Evolutionary conservation across 345 rosid genomes (phyloP).

Genomic region (Euclidium syriacum): DNA sequence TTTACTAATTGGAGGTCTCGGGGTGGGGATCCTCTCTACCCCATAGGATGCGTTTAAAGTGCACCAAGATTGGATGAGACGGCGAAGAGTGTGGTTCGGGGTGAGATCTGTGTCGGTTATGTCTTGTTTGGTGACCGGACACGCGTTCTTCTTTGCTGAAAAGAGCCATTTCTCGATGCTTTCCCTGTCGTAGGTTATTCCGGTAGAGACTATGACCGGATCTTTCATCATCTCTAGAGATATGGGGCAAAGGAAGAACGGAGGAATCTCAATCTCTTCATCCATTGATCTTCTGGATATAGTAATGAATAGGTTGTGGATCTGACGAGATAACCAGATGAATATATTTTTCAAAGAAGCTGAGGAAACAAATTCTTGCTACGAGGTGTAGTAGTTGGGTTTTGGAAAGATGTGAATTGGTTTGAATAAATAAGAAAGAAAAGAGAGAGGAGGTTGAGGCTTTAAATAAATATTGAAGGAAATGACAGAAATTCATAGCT

Average conservation of each 20-base stretch:
- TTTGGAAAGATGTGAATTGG: conserved; percentile 32
- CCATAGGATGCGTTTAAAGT: conserved; percentile 74
- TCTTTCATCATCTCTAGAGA: conserved; percentile 74
- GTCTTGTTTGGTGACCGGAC: conserved; percentile 72
- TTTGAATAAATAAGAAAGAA: conserved; percentile 30
- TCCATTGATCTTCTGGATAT: conserved; percentile 35
- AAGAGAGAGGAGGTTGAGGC: conserved; percentile 9
- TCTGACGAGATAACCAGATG: neutral
- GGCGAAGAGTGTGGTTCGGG: conserved; percentile 82
- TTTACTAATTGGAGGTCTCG: conserved; percentile 60
- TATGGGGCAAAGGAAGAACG: conserved; percentile 62
- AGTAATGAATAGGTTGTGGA: neutral
- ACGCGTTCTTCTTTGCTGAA: conserved; percentile 41
- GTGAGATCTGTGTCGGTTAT: conserved; percentile 55
- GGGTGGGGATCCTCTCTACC: conserved; percentile 82
- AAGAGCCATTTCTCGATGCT: conserved; percentile 70
- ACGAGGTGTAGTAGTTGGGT: conserved; percentile 22
- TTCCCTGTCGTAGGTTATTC: conserved; percentile 65
- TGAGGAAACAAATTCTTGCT: neutral
- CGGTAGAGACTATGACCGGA: conserved; percentile 57
- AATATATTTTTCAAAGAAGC: conserved; percentile 17
- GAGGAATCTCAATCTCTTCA: conserved; percentile 57
- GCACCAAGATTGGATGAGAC: conserved; percentile 93
- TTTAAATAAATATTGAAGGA: conserved; percentile 24
- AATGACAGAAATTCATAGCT: conserved; percentile 1